Percentiles rank a stretch among this genome's conserved stretches.
Evolutionary conservation across 208 protist species (phyloP).

Genomic region (Acanthamoeba healyi): DNA sequence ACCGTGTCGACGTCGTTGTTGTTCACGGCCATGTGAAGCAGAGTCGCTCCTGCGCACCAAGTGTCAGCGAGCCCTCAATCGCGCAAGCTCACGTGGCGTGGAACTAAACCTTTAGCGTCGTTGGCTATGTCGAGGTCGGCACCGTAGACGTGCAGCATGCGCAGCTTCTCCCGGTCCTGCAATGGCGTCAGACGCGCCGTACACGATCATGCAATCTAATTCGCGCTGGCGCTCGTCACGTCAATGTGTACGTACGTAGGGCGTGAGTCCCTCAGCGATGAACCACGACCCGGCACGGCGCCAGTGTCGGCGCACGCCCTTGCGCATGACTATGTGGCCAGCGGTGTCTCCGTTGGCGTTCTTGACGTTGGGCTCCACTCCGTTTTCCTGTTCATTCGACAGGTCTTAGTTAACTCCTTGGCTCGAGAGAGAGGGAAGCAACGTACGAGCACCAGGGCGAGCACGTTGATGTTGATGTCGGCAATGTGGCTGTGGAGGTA

Average conservation of each 20-base stretch:
- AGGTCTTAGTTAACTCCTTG: too few species aligned
- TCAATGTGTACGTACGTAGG: not conserved
- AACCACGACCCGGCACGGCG: constrained; percentile 26
- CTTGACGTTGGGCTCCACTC: not conserved
- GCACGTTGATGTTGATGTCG: constrained; percentile 47
- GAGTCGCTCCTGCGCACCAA: not conserved
- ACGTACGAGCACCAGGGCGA: constrained; percentile 4
- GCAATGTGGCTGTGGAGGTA: constrained; percentile 40
- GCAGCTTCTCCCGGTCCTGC: constrained; percentile 46
- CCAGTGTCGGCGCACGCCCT: constrained; percentile 20
- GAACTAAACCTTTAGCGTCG: not conserved
- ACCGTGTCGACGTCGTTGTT: constrained; percentile 5
- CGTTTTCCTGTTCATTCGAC: constrained; percentile 13
- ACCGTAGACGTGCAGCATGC: not conserved
- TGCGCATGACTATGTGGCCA: constrained; percentile 1
- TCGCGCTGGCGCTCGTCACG: not conserved
- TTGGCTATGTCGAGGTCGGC: not conserved
- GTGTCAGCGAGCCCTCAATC: too few species aligned
- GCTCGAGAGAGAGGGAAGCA: too few species aligned
- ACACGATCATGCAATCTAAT: too few species aligned
- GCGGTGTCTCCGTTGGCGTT: not conserved
- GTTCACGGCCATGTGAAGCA: constrained; percentile 21
- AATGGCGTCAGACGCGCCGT: not conserved
- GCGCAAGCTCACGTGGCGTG: too few species aligned
- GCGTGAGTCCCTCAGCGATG: constrained; percentile 1